Conservation (phyloP, 164 flowering plant genomes). For the Houttuynia cordata region DNA sequence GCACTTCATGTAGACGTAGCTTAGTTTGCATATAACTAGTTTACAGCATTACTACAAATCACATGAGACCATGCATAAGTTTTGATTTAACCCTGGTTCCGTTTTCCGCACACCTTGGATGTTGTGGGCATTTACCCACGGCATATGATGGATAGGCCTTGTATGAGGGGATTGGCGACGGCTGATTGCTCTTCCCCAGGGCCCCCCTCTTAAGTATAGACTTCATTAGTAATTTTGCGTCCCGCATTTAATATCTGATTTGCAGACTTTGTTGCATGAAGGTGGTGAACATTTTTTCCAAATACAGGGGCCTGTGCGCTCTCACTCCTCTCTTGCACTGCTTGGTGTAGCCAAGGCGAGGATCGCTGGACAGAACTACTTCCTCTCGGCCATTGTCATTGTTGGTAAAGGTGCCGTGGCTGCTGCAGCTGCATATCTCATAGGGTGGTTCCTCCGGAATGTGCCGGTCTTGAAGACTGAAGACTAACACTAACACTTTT, state of each 20-base stretch:
- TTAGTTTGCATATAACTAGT: no score
- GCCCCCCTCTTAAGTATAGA: no score
- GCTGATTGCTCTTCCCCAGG: no score
- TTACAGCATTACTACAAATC: no score
- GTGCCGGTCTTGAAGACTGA: slow-evolving; percentile 33
- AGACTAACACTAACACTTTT: background rate
- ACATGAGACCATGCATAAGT: no score
- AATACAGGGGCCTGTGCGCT: slow-evolving; percentile 53
- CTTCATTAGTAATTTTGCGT: no score
- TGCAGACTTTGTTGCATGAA: slow-evolving; percentile 1
- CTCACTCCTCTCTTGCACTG: slow-evolving; percentile 28
- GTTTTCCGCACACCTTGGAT: no score
- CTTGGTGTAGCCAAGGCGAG: slow-evolving; percentile 47
- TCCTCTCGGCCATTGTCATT: slow-evolving; percentile 18
- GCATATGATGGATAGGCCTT: no score
- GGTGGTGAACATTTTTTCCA: slow-evolving; percentile 45
- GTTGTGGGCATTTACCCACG: no score
- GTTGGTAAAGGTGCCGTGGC: slow-evolving; percentile 42
- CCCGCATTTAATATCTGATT: background rate
- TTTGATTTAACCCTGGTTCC: no score
- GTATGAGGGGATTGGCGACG: no score
- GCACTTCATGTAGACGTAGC: no score
- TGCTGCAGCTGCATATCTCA: slow-evolving; percentile 38
- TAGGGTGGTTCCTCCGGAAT: slow-evolving; percentile 46
- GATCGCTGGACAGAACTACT: slow-evolving; percentile 35